These are phyloP conservation scores for Austroboletus rostrupii DNA, from an alignment of 1,284 basidiomycete species.

Conservation along the genomic window DNA sequence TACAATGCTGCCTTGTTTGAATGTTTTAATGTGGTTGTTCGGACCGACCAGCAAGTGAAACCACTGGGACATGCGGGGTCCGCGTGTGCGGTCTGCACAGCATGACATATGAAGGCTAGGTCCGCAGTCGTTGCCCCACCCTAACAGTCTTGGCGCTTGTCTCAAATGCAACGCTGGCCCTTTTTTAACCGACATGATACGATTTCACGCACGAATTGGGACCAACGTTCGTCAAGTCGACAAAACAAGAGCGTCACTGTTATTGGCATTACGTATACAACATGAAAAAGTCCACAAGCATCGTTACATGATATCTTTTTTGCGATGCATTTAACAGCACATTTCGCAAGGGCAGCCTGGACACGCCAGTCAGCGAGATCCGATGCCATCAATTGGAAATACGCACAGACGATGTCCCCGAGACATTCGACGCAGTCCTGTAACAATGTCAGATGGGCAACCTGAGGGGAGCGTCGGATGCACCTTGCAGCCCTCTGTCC, in stretches of 20 bases:
- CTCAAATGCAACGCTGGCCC: neutral
- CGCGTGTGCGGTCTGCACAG: neutral
- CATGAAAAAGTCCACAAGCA: neutral
- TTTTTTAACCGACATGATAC: neutral
- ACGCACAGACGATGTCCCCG: slow-evolving; percentile 31
- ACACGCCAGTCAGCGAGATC: slow-evolving; percentile 3
- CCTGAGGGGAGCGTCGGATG: neutral
- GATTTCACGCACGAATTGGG: neutral
- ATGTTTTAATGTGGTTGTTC: neutral
- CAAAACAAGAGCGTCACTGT: neutral
- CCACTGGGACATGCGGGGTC: neutral
- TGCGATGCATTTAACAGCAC: slow-evolving; percentile 22
- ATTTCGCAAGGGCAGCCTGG: slow-evolving; percentile 33
- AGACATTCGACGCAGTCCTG: slow-evolving; percentile 30
- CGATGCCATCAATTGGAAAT: neutral
- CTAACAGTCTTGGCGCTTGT: neutral
- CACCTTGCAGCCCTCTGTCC: slow-evolving; percentile 33
- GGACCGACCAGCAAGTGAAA: neutral
- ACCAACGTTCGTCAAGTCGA: neutral
- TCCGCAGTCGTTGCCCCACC: too few relatives aligned
- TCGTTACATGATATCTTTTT: slow-evolving; percentile 7
- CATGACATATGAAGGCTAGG: neutral
- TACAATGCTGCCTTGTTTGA: too few relatives aligned
- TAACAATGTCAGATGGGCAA: slow-evolving; percentile 1
- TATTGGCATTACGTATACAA: slow-evolving; percentile 12